Conservation (phyloP, 2,329 filamentous ascomycete species). For the Apiospora aurea region DNA sequence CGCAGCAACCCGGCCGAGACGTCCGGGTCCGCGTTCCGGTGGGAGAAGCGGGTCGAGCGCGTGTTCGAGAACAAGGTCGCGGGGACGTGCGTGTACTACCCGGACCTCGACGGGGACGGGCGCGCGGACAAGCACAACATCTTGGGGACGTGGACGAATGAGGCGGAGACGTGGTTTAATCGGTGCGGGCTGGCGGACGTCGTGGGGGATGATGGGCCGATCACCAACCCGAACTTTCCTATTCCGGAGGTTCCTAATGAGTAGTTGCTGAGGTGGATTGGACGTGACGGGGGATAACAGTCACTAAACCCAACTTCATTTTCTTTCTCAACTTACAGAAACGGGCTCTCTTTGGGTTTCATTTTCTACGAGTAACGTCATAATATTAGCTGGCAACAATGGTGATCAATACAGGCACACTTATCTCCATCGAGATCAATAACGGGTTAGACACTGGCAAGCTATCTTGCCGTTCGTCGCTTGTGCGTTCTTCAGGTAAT, state of each 20-base stretch:
- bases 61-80: constrained; percentile 21
- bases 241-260: constrained; percentile 3
- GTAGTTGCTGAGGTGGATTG: too few relatives aligned
- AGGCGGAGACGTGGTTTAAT: constrained; percentile 20
- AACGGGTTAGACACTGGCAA: too few relatives aligned
- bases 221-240: background rate
- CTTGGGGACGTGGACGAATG: background rate
- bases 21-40: constrained; percentile 31
- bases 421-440: too few relatives aligned
- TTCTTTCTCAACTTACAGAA: background rate
- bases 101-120: constrained; percentile 38
- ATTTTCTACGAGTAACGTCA: too few relatives aligned
- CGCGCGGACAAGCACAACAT: constrained; percentile 37
- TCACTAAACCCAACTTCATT: background rate
- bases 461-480: too few relatives aligned
- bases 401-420: too few relatives aligned
- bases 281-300: too few relatives aligned
- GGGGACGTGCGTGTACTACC: constrained; percentile 34
- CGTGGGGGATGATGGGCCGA: constrained; percentile 4
- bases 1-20: background rate
- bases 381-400: too few relatives aligned
- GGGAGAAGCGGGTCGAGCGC: constrained; percentile 27
- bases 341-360: too few relatives aligned
- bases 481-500: too few relatives aligned
- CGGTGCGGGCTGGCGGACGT: background rate